A percentile compares a stretch with the other conserved stretches of the same genome.
These are phyloP conservation scores for Alternaria sp. DNA, from an alignment of 2,329 filamentous ascomycete species.

Conservation along the genomic window DNA sequence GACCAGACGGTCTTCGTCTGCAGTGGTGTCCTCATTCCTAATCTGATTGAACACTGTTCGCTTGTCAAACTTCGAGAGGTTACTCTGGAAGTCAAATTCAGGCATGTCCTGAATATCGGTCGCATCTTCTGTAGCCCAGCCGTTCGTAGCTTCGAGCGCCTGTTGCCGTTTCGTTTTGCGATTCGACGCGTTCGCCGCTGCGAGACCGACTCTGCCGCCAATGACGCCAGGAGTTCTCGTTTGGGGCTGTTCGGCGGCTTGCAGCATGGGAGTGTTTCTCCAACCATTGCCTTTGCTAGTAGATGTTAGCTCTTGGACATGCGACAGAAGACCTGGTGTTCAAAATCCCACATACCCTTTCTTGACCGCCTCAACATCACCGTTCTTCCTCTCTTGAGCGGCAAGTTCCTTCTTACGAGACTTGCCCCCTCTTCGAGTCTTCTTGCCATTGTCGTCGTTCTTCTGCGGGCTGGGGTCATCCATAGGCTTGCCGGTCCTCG, in stretches of 20 bases:
- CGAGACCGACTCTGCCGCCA: conserved; percentile 44
- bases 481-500: conserved; percentile 50
- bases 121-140: conserved; percentile 95
- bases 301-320: conserved; percentile 14
- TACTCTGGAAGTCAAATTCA: conserved; percentile 91
- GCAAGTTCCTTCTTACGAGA: conserved; percentile 54
- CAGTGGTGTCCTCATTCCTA: conserved; percentile 82
- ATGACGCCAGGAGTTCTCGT: conserved; percentile 47
- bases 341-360: conserved; percentile 44
- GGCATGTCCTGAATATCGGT: conserved; percentile 92
- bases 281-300: conserved; percentile 66
- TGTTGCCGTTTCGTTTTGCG: conserved; percentile 56
- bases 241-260: conserved; percentile 60
- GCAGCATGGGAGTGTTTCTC: conserved; percentile 70
- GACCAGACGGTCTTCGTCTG: conserved; percentile 90
- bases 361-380: conserved; percentile 35
- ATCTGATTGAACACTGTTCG: conserved; percentile 90
- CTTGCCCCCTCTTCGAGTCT: conserved; percentile 54
- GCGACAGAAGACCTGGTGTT: not conserved
- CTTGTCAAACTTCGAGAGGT: conserved; percentile 95
- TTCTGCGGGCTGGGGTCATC: conserved; percentile 40
- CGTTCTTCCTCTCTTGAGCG: conserved; percentile 49
- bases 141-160: conserved; percentile 68
- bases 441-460: conserved; percentile 50
- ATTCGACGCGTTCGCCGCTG: conserved; percentile 46